A percentile compares a stretch with the other conserved stretches of the same genome.
phyloP scores from a whole-genome alignment of 2,329 filamentous ascomycete genomes.

The Septoria petroselini region DNA sequence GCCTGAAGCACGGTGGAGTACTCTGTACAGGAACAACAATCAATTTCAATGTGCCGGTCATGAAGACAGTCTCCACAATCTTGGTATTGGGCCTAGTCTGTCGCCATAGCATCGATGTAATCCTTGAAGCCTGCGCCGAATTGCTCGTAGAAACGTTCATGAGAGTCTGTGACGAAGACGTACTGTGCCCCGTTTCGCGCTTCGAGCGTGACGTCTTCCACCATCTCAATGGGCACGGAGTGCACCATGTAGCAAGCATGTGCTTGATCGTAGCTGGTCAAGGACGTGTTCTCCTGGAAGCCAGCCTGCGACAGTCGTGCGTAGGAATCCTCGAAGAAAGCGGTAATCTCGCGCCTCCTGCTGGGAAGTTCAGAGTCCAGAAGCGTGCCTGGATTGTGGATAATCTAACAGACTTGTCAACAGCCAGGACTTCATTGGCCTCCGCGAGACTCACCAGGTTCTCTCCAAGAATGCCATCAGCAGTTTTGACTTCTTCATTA shows the following conservation, averaged over 20 bases:
- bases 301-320: slow-evolving; percentile 6
- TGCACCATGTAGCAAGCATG: slow-evolving; percentile 23
- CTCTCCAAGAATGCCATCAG: slow-evolving; percentile 12
- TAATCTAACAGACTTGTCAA: slow-evolving; percentile 16
- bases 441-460: slow-evolving; percentile 1
- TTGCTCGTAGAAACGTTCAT: slow-evolving; percentile 21
- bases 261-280: slow-evolving; percentile 13
- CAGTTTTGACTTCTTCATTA: slow-evolving; percentile 12
- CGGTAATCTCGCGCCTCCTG: slow-evolving; percentile 19
- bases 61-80: too few species aligned
- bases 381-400: slow-evolving; percentile 25
- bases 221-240: slow-evolving; percentile 16
- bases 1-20: too few species aligned
- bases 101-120: slow-evolving; percentile 23
- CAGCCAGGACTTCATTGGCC: slow-evolving; percentile 1
- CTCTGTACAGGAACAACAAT: too few species aligned
- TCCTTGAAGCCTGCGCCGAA: slow-evolving; percentile 23
- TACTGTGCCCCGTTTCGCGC: slow-evolving; percentile 22
- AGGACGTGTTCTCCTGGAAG: slow-evolving; percentile 9
- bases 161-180: slow-evolving; percentile 23
- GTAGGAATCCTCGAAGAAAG: slow-evolving; percentile 22
- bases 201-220: slow-evolving; percentile 17
- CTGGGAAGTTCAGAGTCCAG: slow-evolving; percentile 17
- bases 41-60: too few species aligned
- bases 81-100: slow-evolving; percentile 1